phyloP scores from a whole-genome alignment of 2,329 filamentous ascomycete genomes.

The Aspergillus fischeri region DNA sequence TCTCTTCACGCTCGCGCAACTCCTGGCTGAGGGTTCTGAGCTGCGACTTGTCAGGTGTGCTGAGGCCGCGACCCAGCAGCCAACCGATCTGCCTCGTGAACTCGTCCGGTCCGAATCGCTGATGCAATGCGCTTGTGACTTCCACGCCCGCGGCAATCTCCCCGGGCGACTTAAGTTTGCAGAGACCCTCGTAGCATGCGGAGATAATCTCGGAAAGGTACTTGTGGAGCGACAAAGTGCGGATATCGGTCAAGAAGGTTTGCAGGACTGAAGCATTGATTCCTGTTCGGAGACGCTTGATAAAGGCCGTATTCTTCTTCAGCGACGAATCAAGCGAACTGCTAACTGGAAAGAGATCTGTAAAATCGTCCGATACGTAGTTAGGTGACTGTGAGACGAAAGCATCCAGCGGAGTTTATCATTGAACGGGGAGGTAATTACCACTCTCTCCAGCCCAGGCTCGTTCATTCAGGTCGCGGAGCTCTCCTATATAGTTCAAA shows the following conservation, averaged over 20 bases:
- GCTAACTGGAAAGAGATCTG: constrained; percentile 74
- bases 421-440: constrained; percentile 35
- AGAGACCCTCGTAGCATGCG: constrained; percentile 90
- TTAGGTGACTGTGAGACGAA: constrained; percentile 8
- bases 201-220: constrained; percentile 97
- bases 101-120: constrained; percentile 83
- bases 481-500: constrained; percentile 60
- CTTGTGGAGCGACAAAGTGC: constrained; percentile 85
- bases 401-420: not conserved
- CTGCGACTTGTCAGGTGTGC: constrained; percentile 79
- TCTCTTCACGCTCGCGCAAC: constrained; percentile 89
- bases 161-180: constrained; percentile 83
- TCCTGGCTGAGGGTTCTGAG: constrained; percentile 77
- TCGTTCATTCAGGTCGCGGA: constrained; percentile 80
- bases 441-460: constrained; percentile 88
- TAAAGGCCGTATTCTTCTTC: constrained; percentile 98
- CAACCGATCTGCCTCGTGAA: constrained; percentile 91
- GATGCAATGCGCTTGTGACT: constrained; percentile 90
- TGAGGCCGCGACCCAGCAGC: constrained; percentile 86
- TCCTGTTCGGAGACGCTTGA: constrained; percentile 88
- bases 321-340: constrained; percentile 85
- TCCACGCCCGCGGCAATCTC: constrained; percentile 90
- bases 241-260: constrained; percentile 86
- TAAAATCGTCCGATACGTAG: constrained; percentile 17
- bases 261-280: constrained; percentile 73